Evolutionary conservation across 2,329 filamentous ascomycete genomes (phyloP).

Genomic region (Botrytis paeoniae): DNA sequence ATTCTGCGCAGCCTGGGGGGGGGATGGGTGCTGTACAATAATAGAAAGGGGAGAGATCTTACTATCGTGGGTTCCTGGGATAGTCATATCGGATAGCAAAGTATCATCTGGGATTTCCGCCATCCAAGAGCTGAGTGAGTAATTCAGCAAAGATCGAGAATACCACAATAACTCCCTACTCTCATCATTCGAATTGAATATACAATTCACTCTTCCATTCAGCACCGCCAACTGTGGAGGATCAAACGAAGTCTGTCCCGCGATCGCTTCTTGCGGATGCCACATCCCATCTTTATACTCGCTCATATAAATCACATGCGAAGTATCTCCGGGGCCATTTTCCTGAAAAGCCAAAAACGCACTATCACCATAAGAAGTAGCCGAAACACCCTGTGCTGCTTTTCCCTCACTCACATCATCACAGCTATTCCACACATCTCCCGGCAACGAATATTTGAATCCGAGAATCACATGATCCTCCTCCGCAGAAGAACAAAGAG

Average conservation of each 20-base stretch:
- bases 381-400: conserved; percentile 38
- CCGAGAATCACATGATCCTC: conserved; percentile 35
- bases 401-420: conserved; percentile 39
- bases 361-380: conserved; percentile 38
- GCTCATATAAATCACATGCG: conserved; percentile 28
- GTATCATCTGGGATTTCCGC: conserved; percentile 52
- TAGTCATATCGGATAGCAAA: conserved; percentile 60
- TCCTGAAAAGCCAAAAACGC: conserved; percentile 37
- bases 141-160: conserved; percentile 38
- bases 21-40: background rate
- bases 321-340: conserved; percentile 28
- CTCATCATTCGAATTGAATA: conserved; percentile 37
- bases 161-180: conserved; percentile 40
- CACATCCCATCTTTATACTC: conserved; percentile 30
- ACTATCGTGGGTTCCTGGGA: conserved; percentile 71
- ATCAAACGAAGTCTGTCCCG: conserved; percentile 26
- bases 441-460: conserved; percentile 36
- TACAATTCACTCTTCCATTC: conserved; percentile 38
- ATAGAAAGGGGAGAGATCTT: background rate
- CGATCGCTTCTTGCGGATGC: conserved; percentile 28
- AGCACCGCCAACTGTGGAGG: conserved; percentile 33
- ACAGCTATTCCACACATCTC: conserved; percentile 35
- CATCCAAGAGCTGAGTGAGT: conserved; percentile 59
- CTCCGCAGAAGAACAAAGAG: conserved; percentile 35
- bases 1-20: conserved; percentile 43